Evolutionary conservation across 306 rosid species (phyloP).

Genomic region (Acacia confusa): DNA sequence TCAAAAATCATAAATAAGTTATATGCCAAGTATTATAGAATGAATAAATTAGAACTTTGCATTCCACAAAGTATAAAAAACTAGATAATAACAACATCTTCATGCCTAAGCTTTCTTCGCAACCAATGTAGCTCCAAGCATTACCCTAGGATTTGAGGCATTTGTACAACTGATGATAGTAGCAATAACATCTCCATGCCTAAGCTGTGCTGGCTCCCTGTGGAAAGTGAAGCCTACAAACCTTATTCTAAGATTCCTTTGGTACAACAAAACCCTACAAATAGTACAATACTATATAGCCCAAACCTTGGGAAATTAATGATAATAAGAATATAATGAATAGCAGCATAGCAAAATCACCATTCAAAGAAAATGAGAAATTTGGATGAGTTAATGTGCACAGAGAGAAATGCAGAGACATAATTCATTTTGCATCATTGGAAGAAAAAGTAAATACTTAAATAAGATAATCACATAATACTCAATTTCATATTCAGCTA

Average conservation of each 20-base stretch:
- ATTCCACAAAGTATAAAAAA: no score
- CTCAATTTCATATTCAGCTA: no score
- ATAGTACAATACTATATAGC: conserved; percentile 38
- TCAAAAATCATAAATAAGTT: no score
- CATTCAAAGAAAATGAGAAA: background rate
- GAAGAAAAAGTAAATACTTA: background rate
- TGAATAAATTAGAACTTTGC: no score
- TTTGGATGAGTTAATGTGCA: background rate
- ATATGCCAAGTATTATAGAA: no score
- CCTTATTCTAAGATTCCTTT: conserved; percentile 71
- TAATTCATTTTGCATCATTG: background rate
- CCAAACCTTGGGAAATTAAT: conserved; percentile 26
- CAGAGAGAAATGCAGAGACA: background rate
- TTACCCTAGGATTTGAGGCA: conserved; percentile 96
- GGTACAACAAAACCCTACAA: conserved; percentile 90
- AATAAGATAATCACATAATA: background rate
- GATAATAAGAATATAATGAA: conserved; percentile 7
- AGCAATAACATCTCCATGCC: conserved; percentile 93
- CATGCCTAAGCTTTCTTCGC: conserved; percentile 80
- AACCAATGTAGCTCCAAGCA: conserved; percentile 99
- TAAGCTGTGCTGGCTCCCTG: conserved; percentile 73
- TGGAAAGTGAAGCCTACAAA: conserved; percentile 61
- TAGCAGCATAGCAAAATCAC: background rate
- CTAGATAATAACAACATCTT: no score
- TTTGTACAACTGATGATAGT: conserved; percentile 99